These are phyloP conservation scores for Brassica cretica DNA, from an alignment of 345 rosid genomes.

Conservation along the genomic window DNA sequence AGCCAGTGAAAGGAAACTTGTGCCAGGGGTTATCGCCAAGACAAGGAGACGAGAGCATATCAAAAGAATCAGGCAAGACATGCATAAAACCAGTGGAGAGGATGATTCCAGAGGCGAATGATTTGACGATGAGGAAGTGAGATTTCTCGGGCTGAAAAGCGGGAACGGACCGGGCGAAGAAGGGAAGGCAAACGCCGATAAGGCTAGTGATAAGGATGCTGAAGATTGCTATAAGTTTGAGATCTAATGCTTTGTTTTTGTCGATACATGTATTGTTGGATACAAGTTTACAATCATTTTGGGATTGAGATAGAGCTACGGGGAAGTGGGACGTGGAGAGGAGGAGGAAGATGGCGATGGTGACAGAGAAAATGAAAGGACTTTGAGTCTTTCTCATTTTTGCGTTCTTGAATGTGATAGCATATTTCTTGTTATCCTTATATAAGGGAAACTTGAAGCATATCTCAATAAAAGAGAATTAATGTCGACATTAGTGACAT, in stretches of 20 bases:
- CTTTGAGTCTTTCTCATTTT: conserved; percentile 7
- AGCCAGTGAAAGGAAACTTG: conserved; percentile 50
- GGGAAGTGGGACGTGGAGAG: conserved; percentile 25
- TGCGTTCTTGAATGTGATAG: not conserved
- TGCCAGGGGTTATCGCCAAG: conserved; percentile 49
- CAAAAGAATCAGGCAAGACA: conserved; percentile 55
- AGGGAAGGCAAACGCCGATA: conserved; percentile 54
- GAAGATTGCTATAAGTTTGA: conserved; percentile 49
- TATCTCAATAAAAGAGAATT: not conserved
- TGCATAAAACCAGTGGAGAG: conserved; percentile 55
- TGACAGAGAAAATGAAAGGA: not conserved
- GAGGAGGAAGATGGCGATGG: conserved; percentile 18
- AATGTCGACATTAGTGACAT: not conserved
- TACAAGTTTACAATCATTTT: conserved; percentile 20
- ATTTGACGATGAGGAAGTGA: conserved; percentile 50
- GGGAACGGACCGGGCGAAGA: conserved; percentile 42
- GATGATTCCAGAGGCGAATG: conserved; percentile 61
- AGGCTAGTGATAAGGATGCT: conserved; percentile 52
- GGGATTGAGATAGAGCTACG: conserved; percentile 29
- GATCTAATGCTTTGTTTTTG: conserved; percentile 26
- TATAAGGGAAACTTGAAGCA: conserved; percentile 3
- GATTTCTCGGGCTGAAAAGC: conserved; percentile 47
- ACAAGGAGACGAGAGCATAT: conserved; percentile 50
- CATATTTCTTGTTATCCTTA: not conserved
- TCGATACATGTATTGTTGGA: conserved; percentile 39